Conservation (phyloP, 179 eudicot species). For the Spergularia azorica region DNA sequence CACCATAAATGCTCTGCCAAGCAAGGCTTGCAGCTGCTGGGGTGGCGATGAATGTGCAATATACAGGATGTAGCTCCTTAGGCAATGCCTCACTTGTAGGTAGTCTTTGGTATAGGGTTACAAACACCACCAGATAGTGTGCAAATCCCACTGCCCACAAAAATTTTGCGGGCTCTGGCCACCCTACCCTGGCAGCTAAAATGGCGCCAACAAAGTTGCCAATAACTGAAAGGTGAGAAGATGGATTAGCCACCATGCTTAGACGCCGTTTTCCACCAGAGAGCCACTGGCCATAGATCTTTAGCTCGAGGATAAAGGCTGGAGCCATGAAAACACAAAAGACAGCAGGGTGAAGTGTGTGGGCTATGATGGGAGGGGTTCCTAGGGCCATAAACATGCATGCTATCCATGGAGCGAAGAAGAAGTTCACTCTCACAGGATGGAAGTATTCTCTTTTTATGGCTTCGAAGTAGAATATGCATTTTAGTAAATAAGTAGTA, state of each 20-base stretch:
- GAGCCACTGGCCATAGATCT: slow-evolving; percentile 98
- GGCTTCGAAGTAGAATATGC: slow-evolving; percentile 82
- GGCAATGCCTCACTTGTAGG: slow-evolving; percentile 90
- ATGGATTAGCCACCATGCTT: slow-evolving; percentile 83
- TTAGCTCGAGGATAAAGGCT: slow-evolving; percentile 67
- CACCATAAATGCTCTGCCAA: slow-evolving; percentile 80
- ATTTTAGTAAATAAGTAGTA: slow-evolving; percentile 62
- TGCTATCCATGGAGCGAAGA: slow-evolving; percentile 95
- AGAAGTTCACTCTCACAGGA: slow-evolving; percentile 92
- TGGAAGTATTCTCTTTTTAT: slow-evolving; percentile 87
- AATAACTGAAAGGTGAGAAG: slow-evolving; percentile 77
- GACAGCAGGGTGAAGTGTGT: slow-evolving; percentile 54
- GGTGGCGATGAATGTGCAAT: slow-evolving; percentile 89
- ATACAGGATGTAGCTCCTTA: slow-evolving; percentile 90
- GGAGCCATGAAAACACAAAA: slow-evolving; percentile 74
- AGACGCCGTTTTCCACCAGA: slow-evolving; percentile 87
- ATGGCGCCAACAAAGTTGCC: slow-evolving; percentile 93
- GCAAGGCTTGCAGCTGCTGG: slow-evolving; percentile 94
- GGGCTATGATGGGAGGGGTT: slow-evolving; percentile 48
- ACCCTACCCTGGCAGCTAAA: slow-evolving; percentile 73
- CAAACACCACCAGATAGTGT: slow-evolving; percentile 83
- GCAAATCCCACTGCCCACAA: slow-evolving; percentile 93
- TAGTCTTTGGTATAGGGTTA: slow-evolving; percentile 81
- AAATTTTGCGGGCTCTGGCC: slow-evolving; percentile 82
- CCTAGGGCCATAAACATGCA: slow-evolving; percentile 86